Conservation (phyloP, 2,329 filamentous ascomycete genomes). For the Aspergillus fijiensis region DNA sequence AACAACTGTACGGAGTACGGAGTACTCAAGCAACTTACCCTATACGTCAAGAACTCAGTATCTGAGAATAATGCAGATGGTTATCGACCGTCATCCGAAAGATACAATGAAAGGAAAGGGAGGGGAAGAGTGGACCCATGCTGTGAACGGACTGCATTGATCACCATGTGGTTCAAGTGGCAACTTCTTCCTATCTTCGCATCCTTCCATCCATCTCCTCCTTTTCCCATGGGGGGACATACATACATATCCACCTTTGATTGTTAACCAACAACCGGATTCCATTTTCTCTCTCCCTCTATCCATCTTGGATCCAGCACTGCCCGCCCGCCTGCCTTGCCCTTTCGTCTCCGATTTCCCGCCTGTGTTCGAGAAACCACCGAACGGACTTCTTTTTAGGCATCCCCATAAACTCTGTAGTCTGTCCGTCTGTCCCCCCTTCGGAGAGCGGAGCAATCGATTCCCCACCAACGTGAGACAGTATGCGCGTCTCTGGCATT, state of each 20-base stretch:
- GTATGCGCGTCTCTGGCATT: not conserved
- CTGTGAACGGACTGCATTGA: not conserved
- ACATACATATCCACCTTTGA: not conserved
- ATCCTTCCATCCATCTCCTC: not conserved
- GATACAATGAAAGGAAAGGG: not conserved
- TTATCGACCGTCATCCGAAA: not conserved
- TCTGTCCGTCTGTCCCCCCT: not conserved
- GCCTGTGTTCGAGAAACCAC: not conserved
- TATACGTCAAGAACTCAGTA: too few relatives aligned
- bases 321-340: not conserved
- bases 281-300: too few relatives aligned
- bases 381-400: not conserved
- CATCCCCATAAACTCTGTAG: not conserved
- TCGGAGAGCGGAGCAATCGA: not conserved
- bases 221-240: not conserved
- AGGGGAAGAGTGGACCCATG: not conserved
- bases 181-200: not conserved
- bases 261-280: too few relatives aligned
- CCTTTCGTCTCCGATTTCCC: too few relatives aligned
- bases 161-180: conserved; percentile 3
- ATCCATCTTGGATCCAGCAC: not conserved
- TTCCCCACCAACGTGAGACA: not conserved
- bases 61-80: too few relatives aligned
- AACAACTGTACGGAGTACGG: not conserved
- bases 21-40: too few relatives aligned